Evolutionary conservation across 371 early-diverging fungal genomes (phyloP).

Genomic region (Choanephora cucurbitarum): DNA sequence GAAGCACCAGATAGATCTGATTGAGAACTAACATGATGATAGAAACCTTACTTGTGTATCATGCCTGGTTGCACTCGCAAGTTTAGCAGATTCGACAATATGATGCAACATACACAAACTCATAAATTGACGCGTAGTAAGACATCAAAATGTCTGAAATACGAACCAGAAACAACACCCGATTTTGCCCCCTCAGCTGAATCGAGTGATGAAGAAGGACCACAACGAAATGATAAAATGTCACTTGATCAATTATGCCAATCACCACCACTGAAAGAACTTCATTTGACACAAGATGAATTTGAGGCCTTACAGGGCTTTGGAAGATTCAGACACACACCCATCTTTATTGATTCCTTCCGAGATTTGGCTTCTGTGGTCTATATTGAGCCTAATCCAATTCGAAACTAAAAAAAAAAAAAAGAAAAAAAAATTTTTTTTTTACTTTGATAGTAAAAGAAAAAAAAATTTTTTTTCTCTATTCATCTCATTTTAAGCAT

Average conservation of each 20-base stretch:
- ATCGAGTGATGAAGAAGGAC: constrained; percentile 17
- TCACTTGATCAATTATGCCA: not conserved
- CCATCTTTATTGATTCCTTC: constrained; percentile 40
- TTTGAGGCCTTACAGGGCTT: constrained; percentile 51
- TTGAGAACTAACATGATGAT: not conserved
- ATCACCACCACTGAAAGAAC: constrained; percentile 19
- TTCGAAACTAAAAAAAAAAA: constrained; percentile 16
- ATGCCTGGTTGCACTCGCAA: constrained; percentile 59
- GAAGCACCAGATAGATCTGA: no score
- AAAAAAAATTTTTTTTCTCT: no score
- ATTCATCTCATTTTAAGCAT: not conserved
- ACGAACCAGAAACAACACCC: constrained; percentile 16
- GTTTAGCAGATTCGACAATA: constrained; percentile 65
- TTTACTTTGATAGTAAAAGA: not conserved
- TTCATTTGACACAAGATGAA: constrained; percentile 45
- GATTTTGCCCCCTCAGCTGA: constrained; percentile 9
- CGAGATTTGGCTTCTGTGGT: constrained; percentile 31
- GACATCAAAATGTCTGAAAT: not conserved
- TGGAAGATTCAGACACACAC: constrained; percentile 36
- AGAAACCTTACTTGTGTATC: constrained; percentile 63
- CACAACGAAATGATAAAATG: not conserved
- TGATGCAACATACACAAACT: constrained; percentile 67
- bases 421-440: no score
- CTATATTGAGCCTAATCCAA: constrained; percentile 30
- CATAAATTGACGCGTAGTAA: constrained; percentile 32